Conservation (phyloP, 345 rosid species). For the Lagerstroemia speciosa region DNA sequence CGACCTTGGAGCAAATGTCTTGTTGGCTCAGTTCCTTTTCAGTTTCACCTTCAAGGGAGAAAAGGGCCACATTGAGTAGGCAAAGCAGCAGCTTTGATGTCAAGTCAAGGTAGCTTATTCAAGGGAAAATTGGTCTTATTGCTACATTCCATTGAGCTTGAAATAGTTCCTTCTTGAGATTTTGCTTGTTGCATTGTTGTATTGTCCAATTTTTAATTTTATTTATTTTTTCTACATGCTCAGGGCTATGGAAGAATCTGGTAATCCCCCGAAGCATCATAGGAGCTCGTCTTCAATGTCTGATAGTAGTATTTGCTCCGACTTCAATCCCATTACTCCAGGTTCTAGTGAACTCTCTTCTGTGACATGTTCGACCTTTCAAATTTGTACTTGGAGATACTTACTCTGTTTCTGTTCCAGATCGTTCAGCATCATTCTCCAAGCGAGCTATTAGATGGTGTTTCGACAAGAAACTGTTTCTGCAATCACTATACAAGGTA, state of each 20-base stretch:
- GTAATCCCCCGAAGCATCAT: conserved; percentile 37
- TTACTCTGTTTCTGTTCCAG: neutral
- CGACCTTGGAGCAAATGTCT: conserved; percentile 63
- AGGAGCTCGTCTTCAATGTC: conserved; percentile 65
- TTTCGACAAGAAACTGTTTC: conserved; percentile 66
- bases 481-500: conserved; percentile 91
- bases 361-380: conserved; percentile 18
- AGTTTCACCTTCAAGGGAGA: conserved; percentile 44
- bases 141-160: neutral
- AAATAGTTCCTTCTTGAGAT: neutral
- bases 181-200: neutral
- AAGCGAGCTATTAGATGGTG: conserved; percentile 61
- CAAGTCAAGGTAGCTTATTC: conserved; percentile 44
- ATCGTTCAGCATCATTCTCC: conserved; percentile 30
- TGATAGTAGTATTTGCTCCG: conserved; percentile 50
- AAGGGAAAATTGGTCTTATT: too few relatives aligned
- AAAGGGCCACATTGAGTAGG: conserved; percentile 37
- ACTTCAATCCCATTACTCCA: conserved; percentile 9
- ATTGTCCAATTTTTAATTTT: neutral
- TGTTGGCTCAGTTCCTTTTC: conserved; percentile 67
- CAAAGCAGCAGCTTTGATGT: conserved; percentile 49
- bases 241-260: conserved; percentile 43
- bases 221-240: conserved; percentile 4
- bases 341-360: conserved; percentile 8
- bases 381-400: neutral